Conservation (phyloP, 2,329 filamentous ascomycete species). For the Cercospora zeae-maydis region DNA sequence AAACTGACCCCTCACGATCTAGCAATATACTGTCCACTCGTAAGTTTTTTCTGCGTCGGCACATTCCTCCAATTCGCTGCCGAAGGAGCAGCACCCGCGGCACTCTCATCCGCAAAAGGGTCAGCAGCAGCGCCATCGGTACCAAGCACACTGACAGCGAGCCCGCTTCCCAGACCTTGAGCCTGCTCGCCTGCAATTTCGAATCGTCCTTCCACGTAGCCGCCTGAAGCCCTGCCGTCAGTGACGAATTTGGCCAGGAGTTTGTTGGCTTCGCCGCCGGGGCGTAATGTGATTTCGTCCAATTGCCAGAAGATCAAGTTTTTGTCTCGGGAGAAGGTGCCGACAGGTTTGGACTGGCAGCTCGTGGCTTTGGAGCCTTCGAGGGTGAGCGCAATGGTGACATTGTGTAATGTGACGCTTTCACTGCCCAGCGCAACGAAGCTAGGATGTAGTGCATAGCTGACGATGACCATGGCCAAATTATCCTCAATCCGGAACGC, state of each 20-base stretch:
- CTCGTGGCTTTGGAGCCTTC: conserved; percentile 60
- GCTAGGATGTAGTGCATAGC: conserved; percentile 77
- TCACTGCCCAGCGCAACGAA: conserved; percentile 49
- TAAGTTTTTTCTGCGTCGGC: conserved; percentile 62
- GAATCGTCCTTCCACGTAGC: conserved; percentile 79
- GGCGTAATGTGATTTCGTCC: conserved; percentile 64
- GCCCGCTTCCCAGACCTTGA: conserved; percentile 54
- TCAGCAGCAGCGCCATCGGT: conserved; percentile 50
- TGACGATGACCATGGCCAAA: conserved; percentile 80
- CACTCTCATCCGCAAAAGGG: conserved; percentile 67
- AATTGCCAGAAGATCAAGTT: conserved; percentile 77
- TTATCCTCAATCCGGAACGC: conserved; percentile 80
- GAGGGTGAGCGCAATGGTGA: conserved; percentile 69
- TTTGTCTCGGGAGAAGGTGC: conserved; percentile 75
- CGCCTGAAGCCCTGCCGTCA: conserved; percentile 66
- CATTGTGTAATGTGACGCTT: conserved; percentile 65
- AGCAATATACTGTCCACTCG: conserved; percentile 65
- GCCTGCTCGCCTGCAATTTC: conserved; percentile 58
- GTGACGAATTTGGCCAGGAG: conserved; percentile 80
- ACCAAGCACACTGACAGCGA: conserved; percentile 55
- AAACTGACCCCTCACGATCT: conserved; percentile 18
- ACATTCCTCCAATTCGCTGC: conserved; percentile 62
- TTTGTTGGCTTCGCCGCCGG: conserved; percentile 61
- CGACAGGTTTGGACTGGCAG: conserved; percentile 73
- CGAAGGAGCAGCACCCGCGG: conserved; percentile 25